Evolutionary conservation across 2,329 filamentous ascomycete genomes (phyloP).

Genomic region (Pseudocercospora crystallina): DNA sequence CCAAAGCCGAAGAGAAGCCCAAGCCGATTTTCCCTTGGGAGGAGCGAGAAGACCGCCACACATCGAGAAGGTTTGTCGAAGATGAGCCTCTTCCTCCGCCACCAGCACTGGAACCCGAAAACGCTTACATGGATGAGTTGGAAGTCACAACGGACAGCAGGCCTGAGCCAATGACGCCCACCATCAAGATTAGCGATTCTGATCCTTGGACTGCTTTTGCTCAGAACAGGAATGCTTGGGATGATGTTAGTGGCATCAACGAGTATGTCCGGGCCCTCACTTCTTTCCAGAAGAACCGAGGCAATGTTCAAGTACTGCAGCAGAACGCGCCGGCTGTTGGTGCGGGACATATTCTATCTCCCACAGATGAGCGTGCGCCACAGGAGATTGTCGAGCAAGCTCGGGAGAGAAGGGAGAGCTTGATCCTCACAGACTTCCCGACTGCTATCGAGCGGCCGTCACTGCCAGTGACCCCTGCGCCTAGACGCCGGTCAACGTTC

Average conservation of each 20-base stretch:
- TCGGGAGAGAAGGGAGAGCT: constrained; percentile 51
- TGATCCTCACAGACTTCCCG: constrained; percentile 84
- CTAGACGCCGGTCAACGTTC: constrained; percentile 67
- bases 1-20: constrained; percentile 59
- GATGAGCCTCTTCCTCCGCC: constrained; percentile 39
- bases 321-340: constrained; percentile 18
- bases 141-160: constrained; percentile 26
- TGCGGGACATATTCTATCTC: constrained; percentile 25
- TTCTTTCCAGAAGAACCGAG: constrained; percentile 60
- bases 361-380: constrained; percentile 25
- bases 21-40: constrained; percentile 89
- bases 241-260: constrained; percentile 83
- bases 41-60: constrained; percentile 59
- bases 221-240: constrained; percentile 81
- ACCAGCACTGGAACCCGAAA: constrained; percentile 21
- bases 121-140: constrained; percentile 29
- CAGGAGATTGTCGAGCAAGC: constrained; percentile 29
- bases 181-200: constrained; percentile 48
- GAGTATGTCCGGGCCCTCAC: constrained; percentile 75
- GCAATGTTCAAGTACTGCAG: constrained; percentile 34
- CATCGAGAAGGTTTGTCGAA: constrained; percentile 66
- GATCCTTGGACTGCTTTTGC: constrained; percentile 70
- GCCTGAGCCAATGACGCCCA: constrained; percentile 42
- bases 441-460: constrained; percentile 79
- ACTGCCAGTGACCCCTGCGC: constrained; percentile 85